phyloP scores from a whole-genome alignment of 805 yeast genomes.

The Suhomyces vadensis region DNA sequence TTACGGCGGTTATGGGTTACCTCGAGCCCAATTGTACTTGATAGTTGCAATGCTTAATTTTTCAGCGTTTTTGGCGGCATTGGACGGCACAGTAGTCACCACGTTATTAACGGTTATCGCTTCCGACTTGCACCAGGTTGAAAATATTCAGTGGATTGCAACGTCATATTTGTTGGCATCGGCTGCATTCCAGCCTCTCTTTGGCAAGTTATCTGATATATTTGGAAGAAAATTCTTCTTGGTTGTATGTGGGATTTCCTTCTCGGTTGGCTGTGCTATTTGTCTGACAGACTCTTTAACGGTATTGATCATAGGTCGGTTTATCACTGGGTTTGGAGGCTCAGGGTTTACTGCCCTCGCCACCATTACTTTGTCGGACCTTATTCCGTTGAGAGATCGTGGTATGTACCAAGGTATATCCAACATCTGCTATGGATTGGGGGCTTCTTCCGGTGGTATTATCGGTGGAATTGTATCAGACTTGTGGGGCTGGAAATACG shows the following conservation, averaged over 20 bases:
- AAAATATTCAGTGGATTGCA: constrained; percentile 71
- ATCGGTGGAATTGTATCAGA: constrained; percentile 58
- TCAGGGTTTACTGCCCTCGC: constrained; percentile 79
- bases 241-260: constrained; percentile 53
- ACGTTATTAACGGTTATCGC: constrained; percentile 67
- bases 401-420: constrained; percentile 84
- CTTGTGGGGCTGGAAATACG: constrained; percentile 51
- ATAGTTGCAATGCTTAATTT: constrained; percentile 35
- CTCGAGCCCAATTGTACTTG: constrained; percentile 28
- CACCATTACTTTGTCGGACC: constrained; percentile 74
- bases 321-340: constrained; percentile 88
- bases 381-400: constrained; percentile 72
- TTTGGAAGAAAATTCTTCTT: constrained; percentile 60
- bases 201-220: constrained; percentile 70
- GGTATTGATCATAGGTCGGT: constrained; percentile 57
- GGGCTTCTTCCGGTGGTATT: constrained; percentile 51
- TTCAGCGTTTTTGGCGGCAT: constrained; percentile 57
- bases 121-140: constrained; percentile 63
- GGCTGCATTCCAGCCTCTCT: constrained; percentile 73
- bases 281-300: constrained; percentile 54
- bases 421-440: constrained; percentile 73
- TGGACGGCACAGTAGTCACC: constrained; percentile 67
- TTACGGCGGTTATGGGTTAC: constrained; percentile 26
- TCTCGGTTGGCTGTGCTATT: constrained; percentile 54
- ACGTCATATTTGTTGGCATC: constrained; percentile 67